Conservation (phyloP, 2,329 filamentous ascomycete genomes). For the Colletotrichum scovillei region DNA sequence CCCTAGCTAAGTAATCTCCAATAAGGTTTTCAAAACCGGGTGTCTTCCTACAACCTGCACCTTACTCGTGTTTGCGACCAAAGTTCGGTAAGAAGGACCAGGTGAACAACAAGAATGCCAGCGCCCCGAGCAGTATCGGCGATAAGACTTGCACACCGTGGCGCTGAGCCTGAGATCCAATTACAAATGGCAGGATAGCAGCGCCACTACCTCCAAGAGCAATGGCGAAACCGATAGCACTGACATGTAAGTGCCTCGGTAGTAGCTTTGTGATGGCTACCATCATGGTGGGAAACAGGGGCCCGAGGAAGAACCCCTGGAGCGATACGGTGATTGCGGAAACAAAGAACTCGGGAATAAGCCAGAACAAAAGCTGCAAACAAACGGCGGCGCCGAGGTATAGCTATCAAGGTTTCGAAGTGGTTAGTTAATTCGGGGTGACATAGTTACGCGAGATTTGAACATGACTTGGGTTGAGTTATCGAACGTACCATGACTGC, state of each 20-base stretch:
- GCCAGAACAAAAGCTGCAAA: slow-evolving; percentile 81
- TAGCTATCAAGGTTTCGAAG: slow-evolving; percentile 43
- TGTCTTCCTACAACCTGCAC: neutral
- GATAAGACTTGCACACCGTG: slow-evolving; percentile 67
- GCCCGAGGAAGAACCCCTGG: slow-evolving; percentile 81
- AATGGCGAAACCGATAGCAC: slow-evolving; percentile 80
- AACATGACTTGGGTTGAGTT: neutral
- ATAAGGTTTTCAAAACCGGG: too few species aligned
- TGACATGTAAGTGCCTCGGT: slow-evolving; percentile 79
- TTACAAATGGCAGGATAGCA: slow-evolving; percentile 73
- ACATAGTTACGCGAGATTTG: neutral
- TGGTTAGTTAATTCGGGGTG: neutral
- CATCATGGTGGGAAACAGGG: slow-evolving; percentile 80
- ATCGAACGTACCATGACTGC: slow-evolving; percentile 1
- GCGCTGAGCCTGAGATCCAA: slow-evolving; percentile 72
- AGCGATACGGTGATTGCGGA: slow-evolving; percentile 77
- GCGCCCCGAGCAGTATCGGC: slow-evolving; percentile 63
- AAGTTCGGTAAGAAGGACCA: slow-evolving; percentile 60
- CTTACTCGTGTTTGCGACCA: slow-evolving; percentile 49
- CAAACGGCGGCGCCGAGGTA: slow-evolving; percentile 74
- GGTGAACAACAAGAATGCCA: slow-evolving; percentile 54
- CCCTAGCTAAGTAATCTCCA: too few species aligned
- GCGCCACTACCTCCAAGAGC: slow-evolving; percentile 81
- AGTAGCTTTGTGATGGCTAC: slow-evolving; percentile 77
- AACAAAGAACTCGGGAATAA: slow-evolving; percentile 80